Evolutionary conservation across 192 early-diverging fungal genomes (phyloP).

Genomic region (Entomortierella beljakovae): DNA sequence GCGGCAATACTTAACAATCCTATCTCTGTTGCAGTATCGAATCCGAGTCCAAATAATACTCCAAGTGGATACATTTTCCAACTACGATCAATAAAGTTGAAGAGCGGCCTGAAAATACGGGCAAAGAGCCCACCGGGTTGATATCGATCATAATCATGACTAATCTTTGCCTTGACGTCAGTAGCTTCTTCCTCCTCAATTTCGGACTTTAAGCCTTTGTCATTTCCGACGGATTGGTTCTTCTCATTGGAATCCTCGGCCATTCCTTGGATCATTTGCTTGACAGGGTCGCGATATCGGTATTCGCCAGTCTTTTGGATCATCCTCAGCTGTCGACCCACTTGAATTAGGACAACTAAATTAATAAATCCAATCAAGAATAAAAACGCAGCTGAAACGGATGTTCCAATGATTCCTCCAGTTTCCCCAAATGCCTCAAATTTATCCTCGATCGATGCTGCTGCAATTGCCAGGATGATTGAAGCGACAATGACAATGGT

Average conservation of each 20-base stretch:
- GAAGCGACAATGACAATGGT: slow-evolving; percentile 71
- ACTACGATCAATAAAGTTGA: slow-evolving; percentile 62
- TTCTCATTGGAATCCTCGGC: too few species aligned
- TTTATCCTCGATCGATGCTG: slow-evolving; percentile 56
- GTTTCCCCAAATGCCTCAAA: slow-evolving; percentile 58
- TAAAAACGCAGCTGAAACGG: slow-evolving; percentile 69
- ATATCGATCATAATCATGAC: neutral
- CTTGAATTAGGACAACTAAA: slow-evolving; percentile 54
- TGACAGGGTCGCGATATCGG: slow-evolving; percentile 19
- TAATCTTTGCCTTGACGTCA: neutral
- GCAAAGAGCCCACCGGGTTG: slow-evolving; percentile 52
- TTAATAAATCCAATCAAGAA: slow-evolving; percentile 68
- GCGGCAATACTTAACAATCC: slow-evolving; percentile 70
- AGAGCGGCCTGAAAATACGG: slow-evolving; percentile 62
- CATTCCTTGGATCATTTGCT: slow-evolving; percentile 1
- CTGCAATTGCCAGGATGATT: slow-evolving; percentile 57
- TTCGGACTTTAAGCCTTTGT: too few species aligned
- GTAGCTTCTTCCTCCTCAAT: neutral
- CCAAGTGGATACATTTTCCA: slow-evolving; percentile 79
- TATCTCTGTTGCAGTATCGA: slow-evolving; percentile 80
- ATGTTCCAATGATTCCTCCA: slow-evolving; percentile 69
- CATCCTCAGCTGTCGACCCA: slow-evolving; percentile 19
- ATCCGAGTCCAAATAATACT: slow-evolving; percentile 75
- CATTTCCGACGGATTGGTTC: neutral
- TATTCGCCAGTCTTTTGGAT: slow-evolving; percentile 16